A percentile compares a stretch with the other conserved stretches of the same genome.
Conservation (phyloP, 345 rosid species). For the Clausena lansium region DNA sequence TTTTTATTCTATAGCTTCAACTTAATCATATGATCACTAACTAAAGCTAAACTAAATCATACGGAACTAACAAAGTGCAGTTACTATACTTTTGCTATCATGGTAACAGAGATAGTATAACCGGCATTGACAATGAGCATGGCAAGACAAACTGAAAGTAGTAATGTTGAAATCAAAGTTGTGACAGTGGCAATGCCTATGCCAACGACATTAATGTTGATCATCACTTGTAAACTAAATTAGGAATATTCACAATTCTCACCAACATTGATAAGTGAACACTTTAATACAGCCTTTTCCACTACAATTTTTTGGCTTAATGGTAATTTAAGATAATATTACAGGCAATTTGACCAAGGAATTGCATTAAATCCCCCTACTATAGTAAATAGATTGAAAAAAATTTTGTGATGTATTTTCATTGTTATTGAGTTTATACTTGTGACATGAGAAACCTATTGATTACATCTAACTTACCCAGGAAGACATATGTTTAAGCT, state of each 20-base stretch:
- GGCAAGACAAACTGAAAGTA: neutral
- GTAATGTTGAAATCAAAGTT: neutral
- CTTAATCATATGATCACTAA: neutral
- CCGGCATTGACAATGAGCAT: neutral
- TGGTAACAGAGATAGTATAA: neutral
- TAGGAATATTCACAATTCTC: neutral
- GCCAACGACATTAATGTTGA: too few relatives aligned
- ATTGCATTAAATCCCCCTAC: too few relatives aligned
- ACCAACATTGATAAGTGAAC: neutral
- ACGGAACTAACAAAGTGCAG: too few relatives aligned
- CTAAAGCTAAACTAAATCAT: too few relatives aligned
- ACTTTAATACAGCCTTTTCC: neutral
- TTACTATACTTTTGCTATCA: neutral
- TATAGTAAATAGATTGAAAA: too few relatives aligned
- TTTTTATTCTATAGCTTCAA: neutral
- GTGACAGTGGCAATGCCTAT: neutral
- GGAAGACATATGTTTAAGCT: too few relatives aligned
- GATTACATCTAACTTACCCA: too few relatives aligned
- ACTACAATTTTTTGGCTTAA: neutral
- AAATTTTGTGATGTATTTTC: too few relatives aligned
- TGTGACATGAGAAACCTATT: too few relatives aligned
- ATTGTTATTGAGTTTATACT: too few relatives aligned
- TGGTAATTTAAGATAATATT: neutral
- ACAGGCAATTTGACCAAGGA: neutral
- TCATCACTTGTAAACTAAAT: neutral